Base-by-base conservation (phyloP, 1,284 basidiomycete genomes). In the Irpex sp. region DNA sequence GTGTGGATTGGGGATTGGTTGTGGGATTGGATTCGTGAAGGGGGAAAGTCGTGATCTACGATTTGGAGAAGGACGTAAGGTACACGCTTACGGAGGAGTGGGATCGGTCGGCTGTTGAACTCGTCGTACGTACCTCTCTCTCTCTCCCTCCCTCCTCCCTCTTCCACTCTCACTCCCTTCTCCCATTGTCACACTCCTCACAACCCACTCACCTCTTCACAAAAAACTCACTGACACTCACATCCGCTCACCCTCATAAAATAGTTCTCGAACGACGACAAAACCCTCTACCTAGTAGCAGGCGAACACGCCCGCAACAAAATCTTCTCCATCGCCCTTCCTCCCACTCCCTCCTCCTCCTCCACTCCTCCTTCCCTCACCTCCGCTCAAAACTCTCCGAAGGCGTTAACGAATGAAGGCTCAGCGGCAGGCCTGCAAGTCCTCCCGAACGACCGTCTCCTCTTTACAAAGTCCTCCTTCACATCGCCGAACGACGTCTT, bases 251-350 rank as follows among this genome's bases (percentile, higher is more conserved):
- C 38, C 38, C 38, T 8, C 40, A 9, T 3, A 9, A 11, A 4
- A 6, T 49, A 92, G 87, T 96, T 94, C 82, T 87, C 88, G 0
- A 79, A 82, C 66, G 87, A 91, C 62, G 89, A 87, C 38, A 77
- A 82, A 15, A 83, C 85, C 58, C 73, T 97, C 48, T 93, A 91
- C 74, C 78, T 93, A 64, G 85, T 87, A 0, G 88, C 89, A 0
- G 92, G 91, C 47, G 91, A 94, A 68, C 76, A 85, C 60, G 94
- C 92, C 3, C 85, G 82, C 67, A 78, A 83, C 70, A 94, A 94
- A 72, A 76, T 93, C n/a, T 94, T 87, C 71, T 80, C 80, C 1
- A 74, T 93, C 48, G 82, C 86, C 2, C 72, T 93, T 8, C 88
- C 87, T 0, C 88, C 82, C 0, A 90, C 87, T 0, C 87, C 89